These are phyloP conservation scores for Gigaspora rosea DNA, from an alignment of 192 early-diverging fungal species.

Conservation along the genomic window DNA sequence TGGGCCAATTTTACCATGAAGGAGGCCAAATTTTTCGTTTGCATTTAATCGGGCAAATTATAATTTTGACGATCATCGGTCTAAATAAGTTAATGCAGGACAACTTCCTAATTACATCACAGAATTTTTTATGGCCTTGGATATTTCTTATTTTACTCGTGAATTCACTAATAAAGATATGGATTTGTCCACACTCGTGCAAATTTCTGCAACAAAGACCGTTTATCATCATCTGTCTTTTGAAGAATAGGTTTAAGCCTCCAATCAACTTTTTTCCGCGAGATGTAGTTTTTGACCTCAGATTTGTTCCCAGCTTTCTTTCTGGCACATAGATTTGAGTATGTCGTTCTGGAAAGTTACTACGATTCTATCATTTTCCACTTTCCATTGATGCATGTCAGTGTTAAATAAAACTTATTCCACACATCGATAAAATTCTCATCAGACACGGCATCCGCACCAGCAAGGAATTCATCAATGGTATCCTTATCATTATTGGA, in stretches of 20 bases:
- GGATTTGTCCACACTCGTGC: background rate
- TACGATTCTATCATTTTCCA: constrained; percentile 2
- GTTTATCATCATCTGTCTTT: constrained; percentile 2
- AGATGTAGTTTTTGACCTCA: background rate
- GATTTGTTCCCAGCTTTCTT: constrained; percentile 9
- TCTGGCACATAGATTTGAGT: constrained; percentile 12
- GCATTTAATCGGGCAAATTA: too few relatives aligned
- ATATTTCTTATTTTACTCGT: constrained; percentile 1
- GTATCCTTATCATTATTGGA: background rate
- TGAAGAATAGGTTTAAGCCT: constrained; percentile 18
- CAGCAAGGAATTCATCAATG: background rate
- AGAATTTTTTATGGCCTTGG: too few relatives aligned
- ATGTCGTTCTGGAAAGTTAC: constrained; percentile 8
- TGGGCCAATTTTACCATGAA: too few relatives aligned
- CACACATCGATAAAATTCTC: constrained; percentile 13
- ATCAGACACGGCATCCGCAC: constrained; percentile 5
- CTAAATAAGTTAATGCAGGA: too few relatives aligned
- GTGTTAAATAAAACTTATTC: constrained; percentile 10
- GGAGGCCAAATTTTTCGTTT: too few relatives aligned
- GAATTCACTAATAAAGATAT: constrained; percentile 17
- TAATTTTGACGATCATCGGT: too few relatives aligned
- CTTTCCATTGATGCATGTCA: background rate
- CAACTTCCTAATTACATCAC: too few relatives aligned
- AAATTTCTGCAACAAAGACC: constrained; percentile 6
- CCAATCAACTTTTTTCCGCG: constrained; percentile 20